Conservation (phyloP, 768 basidiomycete species). For the Fomitopsis pulvina region DNA sequence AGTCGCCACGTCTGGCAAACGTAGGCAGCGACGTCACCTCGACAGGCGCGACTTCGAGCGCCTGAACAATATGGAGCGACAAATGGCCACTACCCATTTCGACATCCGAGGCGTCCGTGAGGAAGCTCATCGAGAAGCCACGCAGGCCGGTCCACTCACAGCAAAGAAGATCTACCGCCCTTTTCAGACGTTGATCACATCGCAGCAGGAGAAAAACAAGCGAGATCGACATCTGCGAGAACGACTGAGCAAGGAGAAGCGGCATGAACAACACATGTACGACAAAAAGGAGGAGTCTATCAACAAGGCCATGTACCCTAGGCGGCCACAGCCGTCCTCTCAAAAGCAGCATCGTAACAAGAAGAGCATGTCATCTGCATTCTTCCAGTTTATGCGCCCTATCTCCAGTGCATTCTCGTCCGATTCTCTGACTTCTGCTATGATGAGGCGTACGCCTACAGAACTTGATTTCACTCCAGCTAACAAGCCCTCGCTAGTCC, state of each 20-base stretch:
- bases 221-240: slow-evolving; percentile 67
- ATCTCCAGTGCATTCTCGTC: slow-evolving; percentile 81
- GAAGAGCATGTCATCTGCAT: slow-evolving; percentile 78
- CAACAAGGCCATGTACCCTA: slow-evolving; percentile 60
- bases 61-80: slow-evolving; percentile 68
- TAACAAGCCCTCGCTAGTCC: slow-evolving; percentile 69
- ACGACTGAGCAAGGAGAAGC: slow-evolving; percentile 68
- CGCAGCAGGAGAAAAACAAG: slow-evolving; percentile 78
- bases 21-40: slow-evolving; percentile 45
- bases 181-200: slow-evolving; percentile 56
- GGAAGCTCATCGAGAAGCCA: slow-evolving; percentile 62
- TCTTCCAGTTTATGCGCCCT: slow-evolving; percentile 84
- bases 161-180: slow-evolving; percentile 49
- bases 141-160: slow-evolving; percentile 33
- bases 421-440: slow-evolving; percentile 39
- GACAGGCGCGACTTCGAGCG: slow-evolving; percentile 69
- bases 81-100: slow-evolving; percentile 53
- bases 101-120: slow-evolving; percentile 72
- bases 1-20: slow-evolving; percentile 34
- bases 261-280: slow-evolving; percentile 62
- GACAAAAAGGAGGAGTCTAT: slow-evolving; percentile 74
- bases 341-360: slow-evolving; percentile 80
- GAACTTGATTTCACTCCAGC: slow-evolving; percentile 70
- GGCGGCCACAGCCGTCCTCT: slow-evolving; percentile 41
- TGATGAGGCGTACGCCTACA: slow-evolving; percentile 50